Base-by-base conservation (phyloP, 1,284 basidiomycete species). In the Cyathus pygmaeus region DNA sequence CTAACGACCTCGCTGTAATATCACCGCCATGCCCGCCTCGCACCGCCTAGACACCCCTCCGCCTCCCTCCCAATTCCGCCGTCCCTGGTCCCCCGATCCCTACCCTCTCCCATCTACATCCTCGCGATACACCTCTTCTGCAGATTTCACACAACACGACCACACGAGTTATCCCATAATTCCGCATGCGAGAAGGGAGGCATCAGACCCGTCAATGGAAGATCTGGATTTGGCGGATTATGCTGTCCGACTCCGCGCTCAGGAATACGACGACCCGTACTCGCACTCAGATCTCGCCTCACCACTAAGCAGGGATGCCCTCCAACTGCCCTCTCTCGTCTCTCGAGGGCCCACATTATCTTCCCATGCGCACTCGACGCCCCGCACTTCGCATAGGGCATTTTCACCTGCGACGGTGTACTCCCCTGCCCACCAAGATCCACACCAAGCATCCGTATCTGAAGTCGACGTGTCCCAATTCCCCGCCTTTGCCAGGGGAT, bases 171-270 rank as follows among this genome's bases (percentile, higher is more conserved):
- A 55, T 64, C 67, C n/a, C 36, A 30, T 21, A 58, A 51, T 42
- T 66, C 61, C 5, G 65, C 65, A 29, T 65, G 41, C 17, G 21
- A 76, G 80, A 51, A 75, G 83, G 62, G 85, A 89, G 62, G 76
- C 83, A 3, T 88, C 87, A n/a, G 88, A 90, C 60, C 81, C 80
- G 46, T 90, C 88, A 60, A 82, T 90, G 2, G 89, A 90, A 70
- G 89, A 89, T 3, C 81, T 90, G 58, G 89, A 91, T 75, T 81
- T 91, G 24, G 88, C 89, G 41, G 89, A 90, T 71, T 91, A 90
- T 73, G 81, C 87, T 10, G 77, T 71, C 62, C 86, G 84, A 29
- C 77, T 90, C 27, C 74, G 78, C 24, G 69, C 65, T 50, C 75
- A 74, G 54, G 79, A 71, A 69, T 72, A 65, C 46, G 70, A 71